A percentile compares a stretch with the other conserved stretches of the same genome.
Evolutionary conservation across 2,329 filamentous ascomycete species (phyloP).

Genomic region (Fusarium chuoi): DNA sequence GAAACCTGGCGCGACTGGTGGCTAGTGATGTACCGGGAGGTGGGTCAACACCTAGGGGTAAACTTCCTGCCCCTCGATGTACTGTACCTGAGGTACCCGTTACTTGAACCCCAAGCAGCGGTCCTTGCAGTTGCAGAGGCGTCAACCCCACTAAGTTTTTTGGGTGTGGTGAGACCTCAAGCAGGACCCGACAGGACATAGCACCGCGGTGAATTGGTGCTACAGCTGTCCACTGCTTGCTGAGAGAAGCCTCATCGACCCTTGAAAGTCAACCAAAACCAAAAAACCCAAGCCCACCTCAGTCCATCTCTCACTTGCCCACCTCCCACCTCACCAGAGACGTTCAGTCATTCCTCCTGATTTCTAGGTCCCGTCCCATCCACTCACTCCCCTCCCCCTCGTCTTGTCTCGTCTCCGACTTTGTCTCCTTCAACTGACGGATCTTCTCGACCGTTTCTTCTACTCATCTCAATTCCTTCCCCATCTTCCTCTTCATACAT

Average conservation of each 20-base stretch:
- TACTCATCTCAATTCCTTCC: constrained; percentile 33
- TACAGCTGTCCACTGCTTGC: constrained; percentile 23
- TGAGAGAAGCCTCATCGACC: constrained; percentile 41
- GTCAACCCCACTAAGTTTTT: constrained; percentile 43
- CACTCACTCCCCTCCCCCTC: constrained; percentile 26
- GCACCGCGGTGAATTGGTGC: constrained; percentile 19
- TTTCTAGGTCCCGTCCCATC: constrained; percentile 38
- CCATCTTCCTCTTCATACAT: constrained; percentile 36
- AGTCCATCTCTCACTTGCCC: constrained; percentile 43
- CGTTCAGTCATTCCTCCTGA: constrained; percentile 42
- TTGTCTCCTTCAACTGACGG: constrained; percentile 42
- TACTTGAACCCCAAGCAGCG: constrained; percentile 28
- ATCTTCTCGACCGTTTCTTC: constrained; percentile 39
- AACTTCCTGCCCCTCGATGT: constrained; percentile 13
- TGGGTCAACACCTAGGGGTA: constrained; percentile 27
- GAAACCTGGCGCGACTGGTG: constrained; percentile 30
- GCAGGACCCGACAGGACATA: constrained; percentile 1
- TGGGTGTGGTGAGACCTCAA: constrained; percentile 33
- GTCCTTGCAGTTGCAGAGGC: constrained; percentile 20
- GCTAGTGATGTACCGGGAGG: constrained; percentile 33
- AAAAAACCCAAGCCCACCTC: constrained; percentile 42
- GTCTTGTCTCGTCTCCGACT: constrained; percentile 15
- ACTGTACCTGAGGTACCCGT: constrained; percentile 34
- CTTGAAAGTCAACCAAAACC: constrained; percentile 44
- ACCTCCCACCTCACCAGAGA: constrained; percentile 40